phyloP scores from a whole-genome alignment of 1,284 basidiomycete species.

The Schizophyllum commune region DNA sequence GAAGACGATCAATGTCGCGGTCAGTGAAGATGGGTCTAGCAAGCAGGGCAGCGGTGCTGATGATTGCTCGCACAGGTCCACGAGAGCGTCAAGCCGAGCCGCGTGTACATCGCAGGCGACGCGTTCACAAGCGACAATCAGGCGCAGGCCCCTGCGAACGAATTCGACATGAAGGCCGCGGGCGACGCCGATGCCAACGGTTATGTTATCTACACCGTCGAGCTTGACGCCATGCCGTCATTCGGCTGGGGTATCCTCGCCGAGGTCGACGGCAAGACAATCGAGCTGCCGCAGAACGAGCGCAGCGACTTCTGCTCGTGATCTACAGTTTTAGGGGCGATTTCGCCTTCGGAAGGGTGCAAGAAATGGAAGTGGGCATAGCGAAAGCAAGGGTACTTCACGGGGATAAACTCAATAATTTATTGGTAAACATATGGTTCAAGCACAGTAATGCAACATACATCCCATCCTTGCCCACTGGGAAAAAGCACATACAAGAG shows the following conservation, averaged over 20 bases:
- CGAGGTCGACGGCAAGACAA: not conserved
- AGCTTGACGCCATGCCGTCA: not conserved
- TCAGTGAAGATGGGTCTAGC: too few species aligned
- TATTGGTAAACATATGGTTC: too few species aligned
- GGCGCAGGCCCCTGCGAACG: not conserved
- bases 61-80: too few species aligned
- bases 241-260: not conserved
- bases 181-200: not conserved
- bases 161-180: not conserved
- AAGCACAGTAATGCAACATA: too few species aligned
- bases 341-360: too few species aligned
- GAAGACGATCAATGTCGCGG: conserved; percentile 4
- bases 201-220: not conserved
- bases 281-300: not conserved
- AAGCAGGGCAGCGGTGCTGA: too few species aligned
- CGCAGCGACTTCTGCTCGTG: not conserved
- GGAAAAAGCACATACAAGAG: too few species aligned
- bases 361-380: too few species aligned
- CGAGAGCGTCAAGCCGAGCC: conserved; percentile 1
- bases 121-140: not conserved
- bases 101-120: conserved; percentile 7
- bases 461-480: too few species aligned
- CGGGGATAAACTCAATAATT: too few species aligned
- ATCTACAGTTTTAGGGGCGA: not conserved
- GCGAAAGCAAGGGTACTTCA: too few species aligned